Base-by-base conservation (phyloP, 2,329 filamentous ascomycete species). In the Penicillium sp. region DNA sequence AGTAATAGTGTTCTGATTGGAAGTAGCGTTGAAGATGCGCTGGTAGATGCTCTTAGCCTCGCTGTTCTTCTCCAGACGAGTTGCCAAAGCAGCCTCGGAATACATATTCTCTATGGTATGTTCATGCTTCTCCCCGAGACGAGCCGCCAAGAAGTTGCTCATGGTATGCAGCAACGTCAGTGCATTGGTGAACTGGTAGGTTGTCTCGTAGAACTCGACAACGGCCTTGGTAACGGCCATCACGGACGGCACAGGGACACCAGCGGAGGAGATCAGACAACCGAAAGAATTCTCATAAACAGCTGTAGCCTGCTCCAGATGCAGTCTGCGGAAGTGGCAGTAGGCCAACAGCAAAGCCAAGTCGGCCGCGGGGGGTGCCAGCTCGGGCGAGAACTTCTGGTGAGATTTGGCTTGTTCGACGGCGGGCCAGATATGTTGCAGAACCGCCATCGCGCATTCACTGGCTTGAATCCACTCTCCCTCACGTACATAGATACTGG, bases 91-190 rank as follows among this genome's bases (percentile, higher is more conserved):
- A 34, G 74, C 80, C 26, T 82, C 66, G 29, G 73, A 72, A 61
- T 82, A 82, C 51, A 81, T 62, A 2, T 76, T 78, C 24, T 77
- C 71, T 48, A 82, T 78, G 0, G 78, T 79, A 32, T 73, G 67
- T 46, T 78, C 73, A 58, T 81, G 74, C 2, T 71, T 73, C 5
- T 67, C 65, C 2, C 70, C 71, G 4, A 73, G 55, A 5, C 70
- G 63, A n/a, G 62, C 55, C 1, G 60, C 58, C 52, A 72, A 64
- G 62, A 72, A 73, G 16, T 69, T 66, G 57, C 67, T 71, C 37
- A 73, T 65, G 7, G 68, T 66, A 29, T 69, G 65, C 1, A 73
- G 63, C 9, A 73, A 51, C 31, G 57, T 55, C 5, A 73, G 52
- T 1, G 71, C 71, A 48, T 66, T 71, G 22, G 65, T 64, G 54